A percentile compares a stretch with the other conserved stretches of the same genome.
phyloP scores from a whole-genome alignment of 1,284 basidiomycete genomes.

The Porodaedalea pini region DNA sequence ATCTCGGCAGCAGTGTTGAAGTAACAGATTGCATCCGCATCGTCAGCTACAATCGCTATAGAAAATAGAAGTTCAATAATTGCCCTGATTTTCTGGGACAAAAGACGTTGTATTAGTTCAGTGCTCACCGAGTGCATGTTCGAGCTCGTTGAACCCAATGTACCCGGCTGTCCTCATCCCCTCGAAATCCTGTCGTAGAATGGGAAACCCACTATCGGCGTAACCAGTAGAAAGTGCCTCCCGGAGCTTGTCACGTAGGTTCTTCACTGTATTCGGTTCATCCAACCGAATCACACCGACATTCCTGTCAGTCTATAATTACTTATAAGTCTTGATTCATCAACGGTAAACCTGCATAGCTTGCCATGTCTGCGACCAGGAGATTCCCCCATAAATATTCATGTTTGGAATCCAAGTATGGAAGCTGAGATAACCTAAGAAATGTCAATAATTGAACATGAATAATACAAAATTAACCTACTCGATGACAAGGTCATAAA shows the following conservation, averaged over 20 bases:
- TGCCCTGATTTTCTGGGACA: slow-evolving; percentile 16
- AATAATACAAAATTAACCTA: slow-evolving; percentile 31
- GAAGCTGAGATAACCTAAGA: slow-evolving; percentile 65
- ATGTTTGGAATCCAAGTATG: slow-evolving; percentile 87
- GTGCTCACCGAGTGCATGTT: slow-evolving; percentile 83
- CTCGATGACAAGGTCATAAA: slow-evolving; percentile 95
- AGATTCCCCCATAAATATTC: slow-evolving; percentile 83
- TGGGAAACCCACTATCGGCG: slow-evolving; percentile 88
- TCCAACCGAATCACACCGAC: slow-evolving; percentile 69
- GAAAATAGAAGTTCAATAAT: slow-evolving; percentile 21
- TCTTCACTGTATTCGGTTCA: slow-evolving; percentile 65
- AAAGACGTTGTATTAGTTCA: not conserved
- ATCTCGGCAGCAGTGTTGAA: slow-evolving; percentile 53
- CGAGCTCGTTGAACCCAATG: slow-evolving; percentile 88
- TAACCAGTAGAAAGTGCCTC: slow-evolving; percentile 54
- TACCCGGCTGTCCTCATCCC: slow-evolving; percentile 82
- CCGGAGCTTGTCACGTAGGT: slow-evolving; percentile 65
- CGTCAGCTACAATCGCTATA: slow-evolving; percentile 72
- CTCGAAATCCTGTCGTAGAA: slow-evolving; percentile 53
- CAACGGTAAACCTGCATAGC: slow-evolving; percentile 25
- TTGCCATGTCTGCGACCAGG: slow-evolving; percentile 72
- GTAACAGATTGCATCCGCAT: slow-evolving; percentile 60
- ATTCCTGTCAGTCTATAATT: slow-evolving; percentile 54
- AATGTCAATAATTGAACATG: not conserved
- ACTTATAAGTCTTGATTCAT: not conserved